Evolutionary conservation across 768 basidiomycete species (phyloP).

Genomic region (Macrolepiota fuliginosa): DNA sequence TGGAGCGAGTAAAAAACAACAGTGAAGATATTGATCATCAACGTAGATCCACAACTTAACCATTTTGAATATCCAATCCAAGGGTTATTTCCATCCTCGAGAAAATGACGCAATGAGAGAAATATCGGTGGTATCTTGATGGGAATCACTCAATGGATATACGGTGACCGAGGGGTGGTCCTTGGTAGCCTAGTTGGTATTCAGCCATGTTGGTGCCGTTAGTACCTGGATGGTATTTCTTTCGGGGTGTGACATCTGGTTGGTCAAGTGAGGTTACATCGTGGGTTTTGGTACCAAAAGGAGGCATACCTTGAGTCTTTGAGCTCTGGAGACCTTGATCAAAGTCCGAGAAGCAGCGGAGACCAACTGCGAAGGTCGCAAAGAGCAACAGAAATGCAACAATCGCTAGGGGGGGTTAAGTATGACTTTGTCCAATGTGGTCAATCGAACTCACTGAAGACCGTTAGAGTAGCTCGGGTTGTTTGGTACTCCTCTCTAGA

Average conservation of each 20-base stretch:
- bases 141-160: conserved; percentile 70
- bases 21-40: background rate
- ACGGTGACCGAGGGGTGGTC: conserved; percentile 55
- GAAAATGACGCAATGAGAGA: background rate
- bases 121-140: background rate
- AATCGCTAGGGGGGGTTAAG: conserved; percentile 46
- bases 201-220: conserved; percentile 44
- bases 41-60: background rate
- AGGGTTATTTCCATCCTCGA: background rate
- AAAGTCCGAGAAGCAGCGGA: conserved; percentile 81
- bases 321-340: conserved; percentile 73
- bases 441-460: conserved; percentile 57
- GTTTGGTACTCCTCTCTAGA: conserved; percentile 56
- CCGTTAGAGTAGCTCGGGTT: conserved; percentile 77
- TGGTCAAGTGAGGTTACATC: conserved; percentile 10
- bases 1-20: background rate
- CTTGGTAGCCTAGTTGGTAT: conserved; percentile 46
- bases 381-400: conserved; percentile 74
- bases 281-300: conserved; percentile 23
- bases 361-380: conserved; percentile 70
- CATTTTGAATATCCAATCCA: background rate
- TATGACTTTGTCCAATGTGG: background rate
- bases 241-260: conserved; percentile 46
- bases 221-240: conserved; percentile 40
- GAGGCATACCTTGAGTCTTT: conserved; percentile 71